These are phyloP conservation scores for Strigomonas culicis DNA, from an alignment of 208 protist species.

Conservation along the genomic window DNA sequence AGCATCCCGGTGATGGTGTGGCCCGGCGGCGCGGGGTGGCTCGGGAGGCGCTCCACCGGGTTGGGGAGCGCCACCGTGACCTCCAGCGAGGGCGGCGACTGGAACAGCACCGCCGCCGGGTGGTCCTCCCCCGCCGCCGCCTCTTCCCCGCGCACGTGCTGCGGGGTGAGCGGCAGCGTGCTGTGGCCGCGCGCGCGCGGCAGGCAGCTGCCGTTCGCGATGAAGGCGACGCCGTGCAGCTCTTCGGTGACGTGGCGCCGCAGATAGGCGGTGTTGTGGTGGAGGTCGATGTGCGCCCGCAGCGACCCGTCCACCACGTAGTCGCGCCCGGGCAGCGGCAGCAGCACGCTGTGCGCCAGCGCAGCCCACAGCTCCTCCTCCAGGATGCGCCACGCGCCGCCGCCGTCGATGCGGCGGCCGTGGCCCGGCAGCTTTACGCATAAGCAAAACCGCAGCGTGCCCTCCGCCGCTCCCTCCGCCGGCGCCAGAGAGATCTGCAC, in stretches of 20 bases:
- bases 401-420: constrained; percentile 66
- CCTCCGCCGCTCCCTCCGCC: background rate
- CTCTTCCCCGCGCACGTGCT: background rate
- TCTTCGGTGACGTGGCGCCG: constrained; percentile 36
- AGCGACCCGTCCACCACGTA: constrained; percentile 20
- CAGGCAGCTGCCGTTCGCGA: constrained; percentile 89
- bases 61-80: constrained; percentile 70
- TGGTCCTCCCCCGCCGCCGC: background rate
- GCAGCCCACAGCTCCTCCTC: constrained; percentile 34
- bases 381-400: constrained; percentile 42
- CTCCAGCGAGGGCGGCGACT: constrained; percentile 60
- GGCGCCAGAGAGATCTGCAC: constrained; percentile 31
- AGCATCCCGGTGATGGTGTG: constrained; percentile 79
- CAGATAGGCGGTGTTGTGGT: constrained; percentile 89
- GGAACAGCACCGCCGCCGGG: constrained; percentile 61
- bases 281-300: constrained; percentile 60
- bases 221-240: constrained; percentile 79
- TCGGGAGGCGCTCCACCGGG: background rate
- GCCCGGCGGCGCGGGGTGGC: constrained; percentile 7
- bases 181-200: constrained; percentile 81
- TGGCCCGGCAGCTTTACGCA: constrained; percentile 90
- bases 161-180: constrained; percentile 65
- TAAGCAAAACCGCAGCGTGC: constrained; percentile 49
- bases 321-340: constrained; percentile 9
- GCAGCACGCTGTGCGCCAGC: constrained; percentile 25